phyloP scores from a whole-genome alignment of 2,329 filamentous ascomycete species.

The Fusarium liriodendri region DNA sequence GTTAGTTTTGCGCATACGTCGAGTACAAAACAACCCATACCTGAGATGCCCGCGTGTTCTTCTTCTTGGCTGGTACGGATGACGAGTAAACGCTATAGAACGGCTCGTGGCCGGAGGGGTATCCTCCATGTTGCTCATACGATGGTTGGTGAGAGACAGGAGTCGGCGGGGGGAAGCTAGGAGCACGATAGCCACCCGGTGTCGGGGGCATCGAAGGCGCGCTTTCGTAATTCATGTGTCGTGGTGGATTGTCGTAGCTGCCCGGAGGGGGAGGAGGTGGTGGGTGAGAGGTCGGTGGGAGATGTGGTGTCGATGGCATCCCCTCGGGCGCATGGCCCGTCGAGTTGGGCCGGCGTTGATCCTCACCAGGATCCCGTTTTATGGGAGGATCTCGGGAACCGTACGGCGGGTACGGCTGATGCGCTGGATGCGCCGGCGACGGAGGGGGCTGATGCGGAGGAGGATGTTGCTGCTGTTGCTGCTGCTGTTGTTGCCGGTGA shows the following conservation, averaged over 20 bases:
- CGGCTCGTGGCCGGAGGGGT: conserved; percentile 49
- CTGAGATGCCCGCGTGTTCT: conserved; percentile 74
- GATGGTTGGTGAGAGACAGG: conserved; percentile 52
- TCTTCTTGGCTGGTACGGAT: conserved; percentile 62
- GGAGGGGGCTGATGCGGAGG: conserved; percentile 48
- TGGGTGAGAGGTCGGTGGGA: conserved; percentile 47
- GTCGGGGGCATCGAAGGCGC: conserved; percentile 58
- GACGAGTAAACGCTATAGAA: conserved; percentile 57
- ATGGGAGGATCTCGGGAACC: conserved; percentile 63
- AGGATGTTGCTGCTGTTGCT: conserved; percentile 36
- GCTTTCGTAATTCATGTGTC: conserved; percentile 66
- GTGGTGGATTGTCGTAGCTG: conserved; percentile 59
- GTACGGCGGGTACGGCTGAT: conserved; percentile 58
- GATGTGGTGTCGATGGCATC: conserved; percentile 47
- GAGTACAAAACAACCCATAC: conserved; percentile 47
- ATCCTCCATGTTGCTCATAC: conserved; percentile 51
- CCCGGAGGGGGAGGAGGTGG: conserved; percentile 45
- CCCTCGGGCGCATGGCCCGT: conserved; percentile 57
- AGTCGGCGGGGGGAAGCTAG: conserved; percentile 56
- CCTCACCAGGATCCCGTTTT: conserved; percentile 67
- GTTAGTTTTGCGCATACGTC: conserved; percentile 19
- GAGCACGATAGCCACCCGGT: conserved; percentile 55
- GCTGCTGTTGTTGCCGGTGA: conserved; percentile 49
- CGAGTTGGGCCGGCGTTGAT: conserved; percentile 64
- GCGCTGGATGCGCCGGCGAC: conserved; percentile 53